Evolutionary conservation across 495 filamentous ascomycete species (phyloP).

Genomic region (Xylaria nigripes): DNA sequence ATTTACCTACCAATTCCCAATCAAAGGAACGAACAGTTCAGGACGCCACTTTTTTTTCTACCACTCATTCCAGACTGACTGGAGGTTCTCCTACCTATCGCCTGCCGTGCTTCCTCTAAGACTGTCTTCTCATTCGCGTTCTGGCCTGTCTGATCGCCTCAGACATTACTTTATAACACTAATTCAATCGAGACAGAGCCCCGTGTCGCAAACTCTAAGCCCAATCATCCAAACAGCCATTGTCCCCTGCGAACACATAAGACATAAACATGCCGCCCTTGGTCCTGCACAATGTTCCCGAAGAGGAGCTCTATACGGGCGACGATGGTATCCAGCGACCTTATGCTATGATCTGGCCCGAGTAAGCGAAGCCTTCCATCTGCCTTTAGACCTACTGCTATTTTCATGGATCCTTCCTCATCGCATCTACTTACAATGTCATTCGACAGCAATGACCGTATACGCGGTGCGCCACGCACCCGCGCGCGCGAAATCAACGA

Average conservation of each 20-base stretch:
- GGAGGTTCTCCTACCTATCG: not conserved
- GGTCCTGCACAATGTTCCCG: constrained; percentile 51
- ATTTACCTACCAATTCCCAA: not conserved
- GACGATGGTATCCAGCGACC: constrained; percentile 49
- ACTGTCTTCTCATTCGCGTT: not conserved
- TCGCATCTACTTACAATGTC: constrained; percentile 14
- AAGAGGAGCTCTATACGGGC: constrained; percentile 50
- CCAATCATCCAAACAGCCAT: not conserved
- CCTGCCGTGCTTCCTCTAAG: not conserved
- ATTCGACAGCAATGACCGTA: constrained; percentile 18
- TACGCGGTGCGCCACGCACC: constrained; percentile 25
- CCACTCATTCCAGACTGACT: not conserved
- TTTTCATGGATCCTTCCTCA: not conserved
- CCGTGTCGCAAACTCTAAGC: not conserved
- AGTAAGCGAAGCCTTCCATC: constrained; percentile 28
- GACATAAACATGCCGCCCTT: constrained; percentile 42
- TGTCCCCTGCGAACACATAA: not conserved
- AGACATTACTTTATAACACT: not conserved
- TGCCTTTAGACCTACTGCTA: not conserved
- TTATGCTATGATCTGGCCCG: constrained; percentile 48
- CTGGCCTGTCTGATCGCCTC: not conserved
- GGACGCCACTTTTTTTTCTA: not conserved
- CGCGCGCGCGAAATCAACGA: constrained; percentile 38
- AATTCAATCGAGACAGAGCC: not conserved
- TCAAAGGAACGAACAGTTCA: not conserved